Evolutionary conservation across 768 basidiomycete genomes (phyloP).

Genomic region (Mycena latifolia): DNA sequence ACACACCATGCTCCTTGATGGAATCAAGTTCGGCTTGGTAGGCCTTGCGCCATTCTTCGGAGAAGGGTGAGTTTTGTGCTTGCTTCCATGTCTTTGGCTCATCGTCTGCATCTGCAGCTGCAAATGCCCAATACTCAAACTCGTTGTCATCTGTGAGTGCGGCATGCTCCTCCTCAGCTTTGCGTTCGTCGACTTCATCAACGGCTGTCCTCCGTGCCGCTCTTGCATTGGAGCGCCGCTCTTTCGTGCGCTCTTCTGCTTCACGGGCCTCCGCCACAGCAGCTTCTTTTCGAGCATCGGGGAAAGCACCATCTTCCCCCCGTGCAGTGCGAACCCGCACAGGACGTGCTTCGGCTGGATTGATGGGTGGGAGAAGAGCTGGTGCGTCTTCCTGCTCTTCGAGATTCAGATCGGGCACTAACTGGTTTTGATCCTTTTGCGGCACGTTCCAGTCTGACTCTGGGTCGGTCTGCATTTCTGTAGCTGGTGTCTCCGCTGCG

Average conservation of each 20-base stretch:
- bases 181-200: constrained; percentile 1
- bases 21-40: constrained; percentile 6
- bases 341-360: not conserved
- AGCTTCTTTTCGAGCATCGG: constrained; percentile 13
- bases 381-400: not conserved
- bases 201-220: not conserved
- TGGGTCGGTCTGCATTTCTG: no score
- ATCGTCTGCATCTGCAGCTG: not conserved
- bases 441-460: no score
- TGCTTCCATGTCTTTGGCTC: constrained; percentile 12
- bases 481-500: no score
- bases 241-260: not conserved
- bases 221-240: not conserved
- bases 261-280: constrained; percentile 4
- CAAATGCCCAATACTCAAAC: constrained; percentile 20
- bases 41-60: constrained; percentile 1
- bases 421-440: not conserved
- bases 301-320: constrained; percentile 4
- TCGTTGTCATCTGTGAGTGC: not conserved
- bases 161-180: constrained; percentile 1
- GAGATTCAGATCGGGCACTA: not conserved
- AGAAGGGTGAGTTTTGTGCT: constrained; percentile 9
- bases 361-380: not conserved
- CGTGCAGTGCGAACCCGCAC: not conserved
- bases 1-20: constrained; percentile 4